Percentiles rank a stretch among this genome's conserved stretches.
Conservation (phyloP, 2,329 filamentous ascomycete genomes). For the Pezicula carpinea region DNA sequence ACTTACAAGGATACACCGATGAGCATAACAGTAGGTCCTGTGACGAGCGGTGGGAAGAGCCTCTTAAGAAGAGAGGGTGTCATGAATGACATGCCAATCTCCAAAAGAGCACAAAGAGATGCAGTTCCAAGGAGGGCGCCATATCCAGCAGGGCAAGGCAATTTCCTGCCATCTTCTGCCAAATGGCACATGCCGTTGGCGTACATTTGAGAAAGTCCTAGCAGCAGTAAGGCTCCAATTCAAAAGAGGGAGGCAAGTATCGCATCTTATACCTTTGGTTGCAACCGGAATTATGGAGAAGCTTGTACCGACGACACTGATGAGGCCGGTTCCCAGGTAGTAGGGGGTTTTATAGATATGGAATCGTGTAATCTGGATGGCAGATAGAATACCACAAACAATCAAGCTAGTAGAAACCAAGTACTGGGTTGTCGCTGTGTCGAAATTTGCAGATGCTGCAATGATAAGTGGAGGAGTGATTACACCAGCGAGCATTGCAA, state of each 20-base stretch:
- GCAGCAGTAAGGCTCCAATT: too few relatives aligned
- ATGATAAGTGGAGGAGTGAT: constrained; percentile 78
- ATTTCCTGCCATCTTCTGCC: constrained; percentile 55
- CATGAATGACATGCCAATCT: constrained; percentile 71
- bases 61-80: constrained; percentile 63
- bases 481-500: constrained; percentile 71
- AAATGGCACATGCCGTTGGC: constrained; percentile 15
- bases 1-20: constrained; percentile 63
- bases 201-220: constrained; percentile 1
- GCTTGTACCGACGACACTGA: constrained; percentile 72
- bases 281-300: constrained; percentile 75
- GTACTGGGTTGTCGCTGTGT: constrained; percentile 60
- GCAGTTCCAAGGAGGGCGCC: constrained; percentile 70
- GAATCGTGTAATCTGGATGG: constrained; percentile 73
- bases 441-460: constrained; percentile 51
- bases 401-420: constrained; percentile 54
- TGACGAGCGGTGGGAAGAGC: constrained; percentile 76
- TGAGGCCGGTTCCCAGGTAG: constrained; percentile 72
- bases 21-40: constrained; percentile 65
- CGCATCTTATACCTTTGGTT: constrained; percentile 45
- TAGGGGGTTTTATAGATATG: constrained; percentile 68
- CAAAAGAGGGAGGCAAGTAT: background rate
- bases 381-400: constrained; percentile 70
- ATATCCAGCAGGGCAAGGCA: constrained; percentile 74
- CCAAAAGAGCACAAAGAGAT: constrained; percentile 60